Base-by-base conservation (phyloP, 306 rosid genomes). In the Ochetophila trinervis region DNA sequence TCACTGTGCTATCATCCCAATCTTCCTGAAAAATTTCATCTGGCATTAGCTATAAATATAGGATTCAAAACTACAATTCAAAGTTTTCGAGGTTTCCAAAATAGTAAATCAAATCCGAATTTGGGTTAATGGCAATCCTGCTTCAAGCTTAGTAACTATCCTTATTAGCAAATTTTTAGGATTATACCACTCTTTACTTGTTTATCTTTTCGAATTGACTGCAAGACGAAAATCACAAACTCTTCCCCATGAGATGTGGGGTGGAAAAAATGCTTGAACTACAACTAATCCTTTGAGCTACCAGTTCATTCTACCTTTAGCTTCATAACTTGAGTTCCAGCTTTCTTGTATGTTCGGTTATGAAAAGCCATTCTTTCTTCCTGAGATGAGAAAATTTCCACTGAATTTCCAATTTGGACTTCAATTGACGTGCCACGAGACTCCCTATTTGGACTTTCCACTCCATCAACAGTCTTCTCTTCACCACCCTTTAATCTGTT, bases 1-100 rank as follows among this genome's bases (percentile, higher is more conserved):
- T 92, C 68, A 92, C 85, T 0, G 96, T 83, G 80, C 98, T 89
- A 55, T 89, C 98, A 80, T 92, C 98, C 98, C 98, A 92, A 52
- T 87, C 95, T 68, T 88, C 96, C 98, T 91, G 85, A 88, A 83
- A 78, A 76, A 81, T 49, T 64, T 22, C 58, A 48, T 62, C 61
- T 60, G 49, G 50, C 24, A 22, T 45, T 63, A 53, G 60, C 60
- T 52, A 45, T 23, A 53, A n/a, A 2, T 11, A 61, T 52, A 15
- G 16, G 19, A 23, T 58, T 58, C 9, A 42, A 16, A 2, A 54
- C n/a, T 67, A 23, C 22, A 0, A 19, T 47, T 47, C 51, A 55
- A 27, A 44, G 35, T 17, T 50, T 40, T 63, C 32, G 8, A 24
- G 42, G 19, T 70, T 60, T 37, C 44, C 44, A 37, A 37, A n/a